Evolutionary conservation across 1,139 yeast species (phyloP).

Genomic region (Scheffersomyces insectosa): DNA sequence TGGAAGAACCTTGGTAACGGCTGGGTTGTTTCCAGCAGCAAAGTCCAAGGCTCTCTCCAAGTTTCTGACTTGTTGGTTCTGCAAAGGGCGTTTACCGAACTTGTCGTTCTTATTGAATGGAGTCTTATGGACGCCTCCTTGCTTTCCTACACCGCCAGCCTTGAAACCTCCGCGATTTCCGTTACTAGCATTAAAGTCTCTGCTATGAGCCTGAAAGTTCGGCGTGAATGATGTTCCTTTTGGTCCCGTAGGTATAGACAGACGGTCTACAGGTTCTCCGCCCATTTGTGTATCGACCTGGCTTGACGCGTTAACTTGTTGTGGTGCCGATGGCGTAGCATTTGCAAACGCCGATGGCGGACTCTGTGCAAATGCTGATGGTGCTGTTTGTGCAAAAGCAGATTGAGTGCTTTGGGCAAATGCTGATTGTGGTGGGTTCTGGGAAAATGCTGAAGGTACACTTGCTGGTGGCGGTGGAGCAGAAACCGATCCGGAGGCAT

Average conservation of each 20-base stretch:
- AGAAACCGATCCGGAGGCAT: background rate
- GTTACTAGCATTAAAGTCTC: background rate
- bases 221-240: conserved; percentile 7
- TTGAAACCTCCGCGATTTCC: conserved; percentile 7
- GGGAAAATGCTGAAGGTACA: conserved; percentile 13
- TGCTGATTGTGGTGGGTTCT: conserved; percentile 3
- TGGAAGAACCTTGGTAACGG: conserved; percentile 21
- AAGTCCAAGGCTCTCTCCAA: conserved; percentile 43
- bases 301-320: background rate
- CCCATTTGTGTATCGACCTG: conserved; percentile 2
- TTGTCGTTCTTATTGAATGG: conserved; percentile 14
- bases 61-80: conserved; percentile 38
- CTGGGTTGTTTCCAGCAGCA: conserved; percentile 18
- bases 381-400: conserved; percentile 2
- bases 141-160: conserved; percentile 12
- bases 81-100: conserved; percentile 9
- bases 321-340: conserved; percentile 3
- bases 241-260: conserved; percentile 19
- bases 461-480: conserved; percentile 7
- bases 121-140: conserved; percentile 6
- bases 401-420: background rate
- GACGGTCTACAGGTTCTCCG: conserved; percentile 5
- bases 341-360: conserved; percentile 2
- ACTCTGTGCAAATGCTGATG: conserved; percentile 3
- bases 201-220: conserved; percentile 4